Base-by-base conservation (phyloP, 1,284 basidiomycete genomes). In the Termitomyces sp. region DNA sequence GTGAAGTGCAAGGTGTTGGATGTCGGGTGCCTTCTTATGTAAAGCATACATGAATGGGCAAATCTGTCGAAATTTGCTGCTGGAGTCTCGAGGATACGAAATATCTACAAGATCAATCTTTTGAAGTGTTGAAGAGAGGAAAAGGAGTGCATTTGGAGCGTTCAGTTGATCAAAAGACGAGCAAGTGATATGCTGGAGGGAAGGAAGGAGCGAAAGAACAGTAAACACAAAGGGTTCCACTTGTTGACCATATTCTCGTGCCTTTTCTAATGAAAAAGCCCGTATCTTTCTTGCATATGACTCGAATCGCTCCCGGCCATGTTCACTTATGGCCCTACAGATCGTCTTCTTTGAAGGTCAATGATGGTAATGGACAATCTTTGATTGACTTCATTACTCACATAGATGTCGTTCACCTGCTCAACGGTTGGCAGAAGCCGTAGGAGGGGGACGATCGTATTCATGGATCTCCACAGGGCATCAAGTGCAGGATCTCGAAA, bases 401-500 rank as follows among this genome's bases (percentile, higher is more conserved):
- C 44, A 15, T 33, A 21, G 4, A 46, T 5, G 12, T 30, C 45
- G 31, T 31, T 50, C 10, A 50, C 10, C 1, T 6, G 5, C 3
- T 42, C 57, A 4, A 65, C 56, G 1, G 55, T 39, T 1, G 61
- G 57, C 5, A 65, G 28, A 9, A 65, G 19, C 31, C 58, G 61
- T 30, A 65, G 47, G 3, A 64, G 42, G 1, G 62, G 64, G 2
- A 62, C 34, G 17, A 66, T 36, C 5, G 57, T 55, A 17, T 57
- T 41, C 57, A 66, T 55, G 26, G 42, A 57, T 34, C 38, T 58
- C 66, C 66, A 67, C 15, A 67, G 39, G 1, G 57, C 30, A 33
- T 63, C 50, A 33, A 54, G 55, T 5, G 65, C 65, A 3, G 66
- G 62, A 4, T 58, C 43, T 2, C 44, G 26, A 45, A 67, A 67